phyloP scores from a whole-genome alignment of 352 stramenopile species.

The Phytophthora syringae region DNA sequence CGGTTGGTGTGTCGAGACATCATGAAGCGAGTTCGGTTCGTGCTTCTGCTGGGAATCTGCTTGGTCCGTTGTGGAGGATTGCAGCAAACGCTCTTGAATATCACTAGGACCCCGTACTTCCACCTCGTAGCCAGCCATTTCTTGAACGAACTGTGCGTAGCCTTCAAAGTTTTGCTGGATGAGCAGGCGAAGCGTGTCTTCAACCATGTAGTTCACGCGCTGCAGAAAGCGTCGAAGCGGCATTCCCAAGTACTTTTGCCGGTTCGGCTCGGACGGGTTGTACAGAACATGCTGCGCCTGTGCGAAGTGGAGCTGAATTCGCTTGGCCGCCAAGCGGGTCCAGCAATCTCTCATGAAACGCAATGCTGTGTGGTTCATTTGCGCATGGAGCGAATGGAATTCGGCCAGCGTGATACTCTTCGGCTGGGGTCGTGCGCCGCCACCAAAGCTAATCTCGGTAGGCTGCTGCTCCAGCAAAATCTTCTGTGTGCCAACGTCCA shows the following conservation, averaged over 20 bases:
- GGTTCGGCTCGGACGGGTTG: slow-evolving; percentile 72
- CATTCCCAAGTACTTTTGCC: slow-evolving; percentile 69
- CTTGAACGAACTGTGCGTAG: slow-evolving; percentile 75
- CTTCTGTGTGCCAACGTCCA: slow-evolving; percentile 64
- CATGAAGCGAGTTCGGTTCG: slow-evolving; percentile 1
- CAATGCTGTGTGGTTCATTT: slow-evolving; percentile 75
- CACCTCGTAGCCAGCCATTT: slow-evolving; percentile 70
- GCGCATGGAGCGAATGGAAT: slow-evolving; percentile 68
- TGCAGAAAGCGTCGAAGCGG: slow-evolving; percentile 65
- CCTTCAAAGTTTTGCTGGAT: slow-evolving; percentile 73
- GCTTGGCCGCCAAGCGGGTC: slow-evolving; percentile 74
- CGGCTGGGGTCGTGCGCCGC: slow-evolving; percentile 22
- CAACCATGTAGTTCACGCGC: slow-evolving; percentile 86
- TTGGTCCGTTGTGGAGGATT: slow-evolving; percentile 3
- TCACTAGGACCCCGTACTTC: slow-evolving; percentile 54
- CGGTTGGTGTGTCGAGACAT: slow-evolving; percentile 49
- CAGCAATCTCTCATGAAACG: slow-evolving; percentile 83
- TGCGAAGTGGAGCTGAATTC: slow-evolving; percentile 72
- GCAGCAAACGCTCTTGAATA: slow-evolving; percentile 37
- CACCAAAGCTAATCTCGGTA: slow-evolving; percentile 68
- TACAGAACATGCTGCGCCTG: slow-evolving; percentile 61
- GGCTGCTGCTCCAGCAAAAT: slow-evolving; percentile 77
- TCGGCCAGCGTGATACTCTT: slow-evolving; percentile 82
- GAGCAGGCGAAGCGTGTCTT: slow-evolving; percentile 69
- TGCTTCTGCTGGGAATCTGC: slow-evolving; percentile 6